Percentiles rank a stretch among this genome's conserved stretches.
These are phyloP conservation scores for Fraxinus anomala DNA, from an alignment of 257 asterid genomes.

Conservation along the genomic window DNA sequence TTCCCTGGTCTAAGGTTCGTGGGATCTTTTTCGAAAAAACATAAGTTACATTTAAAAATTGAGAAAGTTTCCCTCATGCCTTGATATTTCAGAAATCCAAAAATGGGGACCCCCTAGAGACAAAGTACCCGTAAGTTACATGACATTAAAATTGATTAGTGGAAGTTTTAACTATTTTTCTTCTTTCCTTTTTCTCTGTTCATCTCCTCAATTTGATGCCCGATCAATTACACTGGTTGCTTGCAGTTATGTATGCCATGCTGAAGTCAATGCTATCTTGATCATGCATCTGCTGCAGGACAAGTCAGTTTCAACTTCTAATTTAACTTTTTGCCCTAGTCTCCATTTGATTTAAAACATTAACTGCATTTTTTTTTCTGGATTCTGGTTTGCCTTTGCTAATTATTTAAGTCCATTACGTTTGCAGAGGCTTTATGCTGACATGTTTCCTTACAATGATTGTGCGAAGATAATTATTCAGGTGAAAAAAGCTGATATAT, in stretches of 20 bases:
- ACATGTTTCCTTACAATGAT: constrained; percentile 96
- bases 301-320: constrained; percentile 57
- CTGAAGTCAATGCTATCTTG: constrained; percentile 93
- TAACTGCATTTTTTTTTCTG: constrained; percentile 2
- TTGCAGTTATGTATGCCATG: constrained; percentile 89
- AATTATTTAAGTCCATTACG: constrained; percentile 21
- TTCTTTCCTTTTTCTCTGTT: background rate
- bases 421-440: constrained; percentile 85
- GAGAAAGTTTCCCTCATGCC: constrained; percentile 19
- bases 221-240: constrained; percentile 9
- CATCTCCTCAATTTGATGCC: constrained; percentile 12
- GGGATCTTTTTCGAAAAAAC: constrained; percentile 1
- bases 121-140: constrained; percentile 89
- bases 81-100: constrained; percentile 71
- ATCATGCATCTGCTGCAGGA: constrained; percentile 94
- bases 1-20: constrained; percentile 93
- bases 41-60: background rate
- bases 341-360: background rate
- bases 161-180: background rate
- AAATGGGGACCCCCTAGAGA: constrained; percentile 79
- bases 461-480: constrained; percentile 93
- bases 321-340: constrained; percentile 1
- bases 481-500: constrained; percentile 36
- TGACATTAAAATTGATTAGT: constrained; percentile 4
- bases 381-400: constrained; percentile 19